These are phyloP conservation scores for Gillenia trifoliata DNA, from an alignment of 306 rosid genomes.

Conservation along the genomic window DNA sequence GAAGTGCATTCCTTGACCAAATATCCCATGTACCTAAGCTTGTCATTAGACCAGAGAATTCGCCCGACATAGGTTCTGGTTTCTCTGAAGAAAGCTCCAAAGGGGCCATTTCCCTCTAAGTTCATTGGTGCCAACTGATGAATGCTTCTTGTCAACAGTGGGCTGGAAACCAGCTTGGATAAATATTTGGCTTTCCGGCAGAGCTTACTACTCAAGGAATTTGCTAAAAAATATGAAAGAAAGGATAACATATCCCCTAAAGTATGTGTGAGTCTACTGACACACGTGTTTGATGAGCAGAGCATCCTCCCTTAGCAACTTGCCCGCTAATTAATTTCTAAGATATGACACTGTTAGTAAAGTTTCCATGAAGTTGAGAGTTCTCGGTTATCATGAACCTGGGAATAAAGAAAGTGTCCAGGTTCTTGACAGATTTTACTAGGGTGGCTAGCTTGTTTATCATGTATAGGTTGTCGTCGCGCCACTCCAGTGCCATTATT, in stretches of 20 bases:
- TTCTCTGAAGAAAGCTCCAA: slow-evolving; percentile 88
- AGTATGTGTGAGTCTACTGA: slow-evolving; percentile 18
- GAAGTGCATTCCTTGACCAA: slow-evolving; percentile 90
- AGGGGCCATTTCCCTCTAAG: slow-evolving; percentile 95
- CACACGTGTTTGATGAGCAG: slow-evolving; percentile 20
- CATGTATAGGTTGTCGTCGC: background rate
- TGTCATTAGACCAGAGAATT: slow-evolving; percentile 93
- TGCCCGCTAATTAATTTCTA: background rate
- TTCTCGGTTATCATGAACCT: background rate
- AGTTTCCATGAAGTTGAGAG: slow-evolving; percentile 18
- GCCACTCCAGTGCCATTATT: slow-evolving; percentile 18
- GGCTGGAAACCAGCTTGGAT: slow-evolving; percentile 93
- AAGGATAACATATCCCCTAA: slow-evolving; percentile 34
- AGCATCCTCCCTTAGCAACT: slow-evolving; percentile 21
- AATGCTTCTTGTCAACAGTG: slow-evolving; percentile 83
- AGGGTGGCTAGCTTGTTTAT: background rate
- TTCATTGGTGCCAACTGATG: slow-evolving; percentile 88
- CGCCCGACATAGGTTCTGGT: slow-evolving; percentile 98
- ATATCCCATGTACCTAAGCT: slow-evolving; percentile 91
- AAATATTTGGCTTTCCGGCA: slow-evolving; percentile 77
- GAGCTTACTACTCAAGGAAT: slow-evolving; percentile 60
- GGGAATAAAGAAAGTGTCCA: background rate
- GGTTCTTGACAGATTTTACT: background rate
- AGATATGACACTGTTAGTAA: slow-evolving; percentile 1
- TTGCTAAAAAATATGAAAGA: slow-evolving; percentile 72